Base-by-base conservation (phyloP, 225 moss, liverwort and hornwort species). In the Sphagnum tenellum region DNA sequence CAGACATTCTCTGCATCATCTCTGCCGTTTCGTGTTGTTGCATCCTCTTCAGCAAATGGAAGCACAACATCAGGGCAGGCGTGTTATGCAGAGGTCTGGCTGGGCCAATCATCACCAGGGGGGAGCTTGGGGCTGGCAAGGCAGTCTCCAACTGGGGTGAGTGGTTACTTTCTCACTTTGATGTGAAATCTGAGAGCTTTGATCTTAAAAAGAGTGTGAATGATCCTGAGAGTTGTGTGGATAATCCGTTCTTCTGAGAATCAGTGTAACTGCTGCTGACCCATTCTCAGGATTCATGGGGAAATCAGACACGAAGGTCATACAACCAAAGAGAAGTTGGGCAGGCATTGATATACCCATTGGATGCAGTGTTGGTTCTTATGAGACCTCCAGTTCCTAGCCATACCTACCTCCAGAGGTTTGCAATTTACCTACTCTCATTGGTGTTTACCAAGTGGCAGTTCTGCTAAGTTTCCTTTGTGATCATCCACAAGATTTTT, bases 1-100 rank as follows among this genome's bases (percentile, higher is more conserved):
- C 98, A 93, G 98, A 93, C 98, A 67, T 92, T 85, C 71, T 81
- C 83, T 69, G 87, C 93, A 73, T 86, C 90, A 67, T 83, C 93
- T 14, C 77, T 98, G 62, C 98, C 98, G 60, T 98, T 93, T 70
- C 90, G 85, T 70, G 87, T 86, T 86, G 83, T 98, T 63, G 90
- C 88, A 46, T 83, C 82, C 50, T 68, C 88, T 71, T 77, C 84
- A 74, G 64, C 88, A 70, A 87, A 54, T 69, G 88, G 63, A 14
- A 81, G 80, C 70, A 78, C 77, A 51, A 66, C 70, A 56, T 75
- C 85, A 56, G 79, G 72, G 60, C 90, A 92, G 62, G 81, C 93
- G 12, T 89, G 80, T 76, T 86, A 83, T 54, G 87, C 98, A 48
- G 88, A 93, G 74, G 89, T 98, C 12, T 82, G 69, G 75, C 76